Evolutionary conservation across 441 rosid genomes (phyloP), one percentile per base, ranked within the genome.

Genomic region (Erodium chrysanthum): DNA sequence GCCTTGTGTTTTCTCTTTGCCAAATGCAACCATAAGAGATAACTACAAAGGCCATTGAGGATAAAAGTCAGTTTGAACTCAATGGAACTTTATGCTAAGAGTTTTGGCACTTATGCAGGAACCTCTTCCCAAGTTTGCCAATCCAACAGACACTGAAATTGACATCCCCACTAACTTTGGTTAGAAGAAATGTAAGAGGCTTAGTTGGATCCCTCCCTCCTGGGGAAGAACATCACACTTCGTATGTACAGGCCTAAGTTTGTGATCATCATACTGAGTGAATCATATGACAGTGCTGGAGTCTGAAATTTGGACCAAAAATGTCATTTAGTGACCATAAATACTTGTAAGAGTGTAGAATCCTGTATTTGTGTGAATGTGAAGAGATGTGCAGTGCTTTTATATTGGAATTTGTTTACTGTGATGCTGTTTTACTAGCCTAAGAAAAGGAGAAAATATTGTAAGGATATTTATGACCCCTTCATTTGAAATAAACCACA

Each of bases 101-200:
- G 66, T 74, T 72, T 14, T 71, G 66, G 64, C 23, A 68, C 71
- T 59, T 75, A 6, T 60, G 79, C 88, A 88, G 93, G 93, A 84
- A 67, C 78, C 84, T 27, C 77, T 88, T 68, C 84, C 76, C 33
- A 89, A 85, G 84, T 84, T 84, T 8, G 75, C 83, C 40, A 81
- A 83, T 79, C 85, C 91, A 56, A 86, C 91, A 15, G 88, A 88
- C 78, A 79, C 90, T 75, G 91, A 86, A 33, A 72, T 86, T 42
- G 86, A 84, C 61, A 78, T 82, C 48, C 85, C 33, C 33, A 4
- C 85, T 73, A 84, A 74, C 66, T 84, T 87, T 70, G 82, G 73
- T 74, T 85, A 84, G 80, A 74, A 29, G 3, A 80, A 82, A 76
- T 63, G 63, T 42, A 42, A 10, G n/a, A 10, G n/a, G 48, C 48